Evolutionary conservation across 2,329 filamentous ascomycete species (phyloP).

Genomic region (Colletotrichum sp.): DNA sequence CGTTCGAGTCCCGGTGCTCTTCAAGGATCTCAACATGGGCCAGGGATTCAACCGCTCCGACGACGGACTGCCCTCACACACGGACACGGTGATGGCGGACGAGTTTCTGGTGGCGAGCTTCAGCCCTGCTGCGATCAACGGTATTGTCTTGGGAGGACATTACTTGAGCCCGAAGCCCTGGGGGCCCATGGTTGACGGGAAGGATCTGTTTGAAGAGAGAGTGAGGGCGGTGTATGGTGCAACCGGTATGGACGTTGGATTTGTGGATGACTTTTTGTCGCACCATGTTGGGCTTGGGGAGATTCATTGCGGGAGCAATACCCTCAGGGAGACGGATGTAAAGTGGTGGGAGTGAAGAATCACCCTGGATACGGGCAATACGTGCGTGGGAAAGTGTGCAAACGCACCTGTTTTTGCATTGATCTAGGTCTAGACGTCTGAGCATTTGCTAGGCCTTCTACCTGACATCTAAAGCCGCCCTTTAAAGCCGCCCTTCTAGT

Average conservation of each 20-base stretch:
- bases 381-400: not conserved
- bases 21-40: not conserved
- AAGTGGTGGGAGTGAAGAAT: conserved; percentile 21
- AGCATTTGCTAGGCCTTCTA: not conserved
- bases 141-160: conserved; percentile 22
- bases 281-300: conserved; percentile 28
- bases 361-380: fast-evolving
- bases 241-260: conserved; percentile 26
- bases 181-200: conserved; percentile 29
- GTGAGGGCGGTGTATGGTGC: conserved; percentile 24
- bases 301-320: conserved; percentile 29
- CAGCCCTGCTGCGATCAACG: conserved; percentile 25
- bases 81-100: not conserved
- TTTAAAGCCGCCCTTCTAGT: not conserved
- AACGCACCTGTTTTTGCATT: not conserved
- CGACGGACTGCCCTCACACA: not conserved
- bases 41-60: not conserved
- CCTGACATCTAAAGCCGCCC: not conserved
- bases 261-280: conserved; percentile 31
- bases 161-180: conserved; percentile 28
- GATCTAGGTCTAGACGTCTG: not conserved
- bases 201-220: conserved; percentile 28
- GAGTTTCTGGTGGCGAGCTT: conserved; percentile 15
- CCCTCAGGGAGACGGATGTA: not conserved
- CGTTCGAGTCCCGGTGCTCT: conserved; percentile 26